Base-by-base conservation (phyloP, 2,329 filamentous ascomycete genomes). In the Boeremia exigua region DNA sequence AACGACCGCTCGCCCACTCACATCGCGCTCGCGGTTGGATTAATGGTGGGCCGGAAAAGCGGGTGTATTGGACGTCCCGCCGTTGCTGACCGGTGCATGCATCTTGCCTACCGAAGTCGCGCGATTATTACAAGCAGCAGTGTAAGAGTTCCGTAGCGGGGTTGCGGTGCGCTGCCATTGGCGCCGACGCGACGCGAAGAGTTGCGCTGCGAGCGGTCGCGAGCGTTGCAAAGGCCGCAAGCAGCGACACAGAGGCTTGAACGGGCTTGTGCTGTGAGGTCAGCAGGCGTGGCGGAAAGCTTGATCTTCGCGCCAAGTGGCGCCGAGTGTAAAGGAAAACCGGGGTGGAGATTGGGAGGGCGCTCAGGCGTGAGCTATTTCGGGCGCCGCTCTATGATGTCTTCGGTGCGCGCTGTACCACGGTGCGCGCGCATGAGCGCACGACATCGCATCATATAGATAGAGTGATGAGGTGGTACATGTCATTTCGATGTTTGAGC, bases 261-360 rank as follows among this genome's bases (percentile, higher is more conserved):
- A 32, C 30, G 37, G 43, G 47, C 53, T 56, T 47, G 48, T 42
- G 25, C 51, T 47, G 48, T 42, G 25, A 40, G 42, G 30, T 40
- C 52, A 55, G 40, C 38, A 39, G 51, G 30, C 39, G 6, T 29
- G 47, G 36, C 34, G 42, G 32, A 56, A 56, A 56, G 53, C 53
- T 51, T 56, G 53, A 48, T 47, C 36, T 17, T 30, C 37, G 12
- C 27, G 37, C 36, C 48, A 49, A 50, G 53, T 14, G 38, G 12
- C 23, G 17, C 9, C 23, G 40, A 25, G 36, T 25, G 49, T 37
- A 29, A 10, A 10, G 34, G 30, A 50, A 50, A 56, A 56, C 17
- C 47, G 53, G 53, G 19, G 29, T 46, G 40, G 46, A 50, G 30
- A 56, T 47, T 50, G 30, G 17, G 42, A 23, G 34, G 34, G n/a